Evolutionary conservation across 495 filamentous ascomycete genomes (phyloP).

Genomic region (Baudoinia panamericana): DNA sequence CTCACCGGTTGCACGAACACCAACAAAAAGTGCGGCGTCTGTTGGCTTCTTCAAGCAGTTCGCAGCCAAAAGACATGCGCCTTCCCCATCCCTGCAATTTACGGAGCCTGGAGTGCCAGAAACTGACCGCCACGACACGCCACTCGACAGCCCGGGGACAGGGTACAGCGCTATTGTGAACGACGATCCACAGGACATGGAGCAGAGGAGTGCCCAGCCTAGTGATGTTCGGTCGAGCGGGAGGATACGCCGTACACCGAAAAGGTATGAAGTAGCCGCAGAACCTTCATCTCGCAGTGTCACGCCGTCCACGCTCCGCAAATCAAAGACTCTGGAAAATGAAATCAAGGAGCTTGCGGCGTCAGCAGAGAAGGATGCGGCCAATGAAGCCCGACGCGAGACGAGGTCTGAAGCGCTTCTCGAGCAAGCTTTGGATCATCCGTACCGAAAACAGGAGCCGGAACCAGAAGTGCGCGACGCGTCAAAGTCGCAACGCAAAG

Average conservation of each 20-base stretch:
- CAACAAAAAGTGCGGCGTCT: not conserved
- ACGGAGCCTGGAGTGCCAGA: too few relatives aligned
- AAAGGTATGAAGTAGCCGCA: too few relatives aligned
- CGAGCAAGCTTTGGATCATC: not conserved
- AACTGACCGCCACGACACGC: not conserved
- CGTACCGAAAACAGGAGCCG: not conserved
- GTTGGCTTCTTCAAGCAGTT: slow-evolving; percentile 22
- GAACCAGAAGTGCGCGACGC: not conserved
- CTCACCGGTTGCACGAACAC: slow-evolving; percentile 8
- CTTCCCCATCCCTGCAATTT: too few relatives aligned
- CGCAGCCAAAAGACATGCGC: too few relatives aligned
- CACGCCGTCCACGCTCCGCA: too few relatives aligned
- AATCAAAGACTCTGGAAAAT: slow-evolving; percentile 16
- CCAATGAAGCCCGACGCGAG: not conserved
- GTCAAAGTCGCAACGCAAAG: not conserved
- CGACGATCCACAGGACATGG: too few relatives aligned
- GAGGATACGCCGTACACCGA: too few relatives aligned
- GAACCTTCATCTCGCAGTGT: too few relatives aligned
- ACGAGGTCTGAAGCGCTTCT: not conserved
- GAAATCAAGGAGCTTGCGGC: slow-evolving; percentile 16
- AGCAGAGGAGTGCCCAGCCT: too few relatives aligned
- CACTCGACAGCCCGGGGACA: not conserved
- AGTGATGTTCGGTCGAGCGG: too few relatives aligned
- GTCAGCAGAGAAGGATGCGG: slow-evolving; percentile 3
- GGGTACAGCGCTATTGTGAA: not conserved